phyloP scores from a whole-genome alignment of 495 filamentous ascomycete genomes.

The Aspergillus conjunctus region DNA sequence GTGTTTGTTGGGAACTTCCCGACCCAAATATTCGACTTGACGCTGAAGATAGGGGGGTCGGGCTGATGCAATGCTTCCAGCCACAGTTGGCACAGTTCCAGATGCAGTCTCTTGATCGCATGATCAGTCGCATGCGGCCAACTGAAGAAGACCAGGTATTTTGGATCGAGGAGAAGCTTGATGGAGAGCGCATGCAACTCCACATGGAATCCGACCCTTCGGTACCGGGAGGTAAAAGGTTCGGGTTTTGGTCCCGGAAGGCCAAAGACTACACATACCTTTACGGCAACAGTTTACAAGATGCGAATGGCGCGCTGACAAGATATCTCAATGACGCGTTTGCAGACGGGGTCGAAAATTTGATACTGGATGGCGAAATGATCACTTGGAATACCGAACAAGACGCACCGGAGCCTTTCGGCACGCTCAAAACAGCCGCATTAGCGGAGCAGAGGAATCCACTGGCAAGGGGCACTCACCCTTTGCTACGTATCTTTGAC shows the following conservation, averaged over 20 bases:
- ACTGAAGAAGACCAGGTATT: slow-evolving; percentile 74
- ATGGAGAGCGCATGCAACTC: slow-evolving; percentile 96
- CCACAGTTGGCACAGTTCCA: slow-evolving; percentile 96
- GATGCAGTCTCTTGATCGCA: slow-evolving; percentile 81
- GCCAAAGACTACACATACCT: slow-evolving; percentile 97
- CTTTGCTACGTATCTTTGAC: slow-evolving; percentile 85
- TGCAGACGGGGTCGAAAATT: slow-evolving; percentile 70
- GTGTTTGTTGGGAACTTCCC: slow-evolving; percentile 94
- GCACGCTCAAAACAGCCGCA: slow-evolving; percentile 91
- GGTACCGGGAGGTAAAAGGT: slow-evolving; percentile 68
- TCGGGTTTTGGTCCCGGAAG: slow-evolving; percentile 93
- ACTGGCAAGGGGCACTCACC: slow-evolving; percentile 70
- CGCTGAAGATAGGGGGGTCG: slow-evolving; percentile 71
- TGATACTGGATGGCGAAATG: slow-evolving; percentile 98
- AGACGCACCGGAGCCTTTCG: slow-evolving; percentile 84
- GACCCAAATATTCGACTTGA: slow-evolving; percentile 76
- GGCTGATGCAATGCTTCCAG: slow-evolving; percentile 94
- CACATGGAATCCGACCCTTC: slow-evolving; percentile 79
- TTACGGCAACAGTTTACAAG: slow-evolving; percentile 76
- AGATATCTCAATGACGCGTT: slow-evolving; percentile 80
- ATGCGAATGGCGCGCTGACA: slow-evolving; percentile 77
- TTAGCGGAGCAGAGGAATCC: slow-evolving; percentile 79
- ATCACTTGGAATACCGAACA: slow-evolving; percentile 95
- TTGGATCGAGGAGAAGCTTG: slow-evolving; percentile 98
- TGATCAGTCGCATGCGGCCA: slow-evolving; percentile 70